A percentile compares a stretch with the other conserved stretches of the same genome.
phyloP scores from a whole-genome alignment of 2,329 filamentous ascomycete species.

The Pseudocercospora fuligena region DNA sequence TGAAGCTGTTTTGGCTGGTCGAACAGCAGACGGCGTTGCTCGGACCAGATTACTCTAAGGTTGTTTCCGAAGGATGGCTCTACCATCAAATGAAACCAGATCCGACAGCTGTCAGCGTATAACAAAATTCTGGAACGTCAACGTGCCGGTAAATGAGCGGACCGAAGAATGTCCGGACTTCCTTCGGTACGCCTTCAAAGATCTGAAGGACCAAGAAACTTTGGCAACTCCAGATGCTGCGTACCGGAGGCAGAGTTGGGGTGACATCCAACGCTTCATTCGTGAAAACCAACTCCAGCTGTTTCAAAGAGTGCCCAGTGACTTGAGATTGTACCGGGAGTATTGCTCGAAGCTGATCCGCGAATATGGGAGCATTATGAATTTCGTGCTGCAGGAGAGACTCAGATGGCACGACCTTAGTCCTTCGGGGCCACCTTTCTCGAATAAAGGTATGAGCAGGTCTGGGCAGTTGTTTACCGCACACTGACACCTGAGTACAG shows the following conservation, averaged over 20 bases:
- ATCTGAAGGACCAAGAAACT: constrained; percentile 70
- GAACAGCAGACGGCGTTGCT: not conserved
- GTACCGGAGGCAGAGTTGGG: constrained; percentile 71
- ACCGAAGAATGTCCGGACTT: constrained; percentile 73
- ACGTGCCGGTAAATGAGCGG: constrained; percentile 68
- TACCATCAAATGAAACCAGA: not conserved
- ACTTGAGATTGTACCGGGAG: constrained; percentile 76
- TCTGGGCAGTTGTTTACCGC: not conserved
- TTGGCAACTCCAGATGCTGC: constrained; percentile 71
- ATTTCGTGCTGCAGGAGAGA: constrained; percentile 73
- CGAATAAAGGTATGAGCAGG: constrained; percentile 4
- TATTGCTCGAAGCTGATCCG: constrained; percentile 68
- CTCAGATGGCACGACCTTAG: constrained; percentile 67
- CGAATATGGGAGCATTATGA: constrained; percentile 75
- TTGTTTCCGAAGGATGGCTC: not conserved
- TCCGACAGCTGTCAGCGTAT: not conserved
- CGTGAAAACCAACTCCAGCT: constrained; percentile 70
- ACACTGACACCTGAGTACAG: constrained; percentile 17
- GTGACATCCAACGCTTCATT: constrained; percentile 67
- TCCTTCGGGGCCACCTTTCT: constrained; percentile 4
- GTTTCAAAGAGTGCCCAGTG: constrained; percentile 77
- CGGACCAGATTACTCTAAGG: not conserved
- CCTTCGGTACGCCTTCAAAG: constrained; percentile 59
- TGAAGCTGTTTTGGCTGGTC: not conserved
- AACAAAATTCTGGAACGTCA: constrained; percentile 79